Percentiles rank a stretch among this genome's conserved stretches.
These are phyloP conservation scores for Nitzschia sp. DNA, from an alignment of 108 stramenopile genomes.

Conservation along the genomic window DNA sequence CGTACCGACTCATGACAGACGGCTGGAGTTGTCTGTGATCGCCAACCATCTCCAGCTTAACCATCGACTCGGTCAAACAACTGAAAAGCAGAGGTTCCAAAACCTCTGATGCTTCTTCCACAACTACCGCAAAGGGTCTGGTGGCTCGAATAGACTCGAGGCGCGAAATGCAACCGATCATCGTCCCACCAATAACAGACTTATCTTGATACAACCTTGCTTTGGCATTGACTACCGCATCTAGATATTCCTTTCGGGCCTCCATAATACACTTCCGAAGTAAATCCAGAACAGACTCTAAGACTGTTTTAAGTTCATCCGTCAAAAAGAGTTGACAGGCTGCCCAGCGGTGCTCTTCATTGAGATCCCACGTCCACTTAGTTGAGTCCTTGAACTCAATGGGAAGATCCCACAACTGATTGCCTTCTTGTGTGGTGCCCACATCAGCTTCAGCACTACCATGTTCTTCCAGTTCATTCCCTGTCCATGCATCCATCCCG, in stretches of 20 bases:
- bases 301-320: not conserved
- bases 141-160: constrained; percentile 41
- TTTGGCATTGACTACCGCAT: constrained; percentile 39
- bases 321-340: constrained; percentile 38
- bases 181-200: constrained; percentile 44
- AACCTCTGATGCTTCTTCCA: constrained; percentile 50
- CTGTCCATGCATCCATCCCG: constrained; percentile 11
- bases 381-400: constrained; percentile 11
- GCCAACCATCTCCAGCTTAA: constrained; percentile 49
- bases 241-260: constrained; percentile 27
- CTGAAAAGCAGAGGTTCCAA: constrained; percentile 43
- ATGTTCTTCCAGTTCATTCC: constrained; percentile 9
- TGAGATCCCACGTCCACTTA: constrained; percentile 27
- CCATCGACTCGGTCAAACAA: constrained; percentile 35
- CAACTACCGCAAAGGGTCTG: constrained; percentile 41
- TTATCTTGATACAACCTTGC: constrained; percentile 38
- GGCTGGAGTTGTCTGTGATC: constrained; percentile 48
- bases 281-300: not conserved
- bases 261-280: constrained; percentile 5
- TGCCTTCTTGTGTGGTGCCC: not conserved
- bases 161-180: constrained; percentile 48
- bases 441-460: not conserved
- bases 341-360: constrained; percentile 38
- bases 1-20: constrained; percentile 32
- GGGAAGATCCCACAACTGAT: not conserved